Evolutionary conservation across 371 early-diverging fungal genomes (phyloP).

Genomic region (Chytridium lagenaria): DNA sequence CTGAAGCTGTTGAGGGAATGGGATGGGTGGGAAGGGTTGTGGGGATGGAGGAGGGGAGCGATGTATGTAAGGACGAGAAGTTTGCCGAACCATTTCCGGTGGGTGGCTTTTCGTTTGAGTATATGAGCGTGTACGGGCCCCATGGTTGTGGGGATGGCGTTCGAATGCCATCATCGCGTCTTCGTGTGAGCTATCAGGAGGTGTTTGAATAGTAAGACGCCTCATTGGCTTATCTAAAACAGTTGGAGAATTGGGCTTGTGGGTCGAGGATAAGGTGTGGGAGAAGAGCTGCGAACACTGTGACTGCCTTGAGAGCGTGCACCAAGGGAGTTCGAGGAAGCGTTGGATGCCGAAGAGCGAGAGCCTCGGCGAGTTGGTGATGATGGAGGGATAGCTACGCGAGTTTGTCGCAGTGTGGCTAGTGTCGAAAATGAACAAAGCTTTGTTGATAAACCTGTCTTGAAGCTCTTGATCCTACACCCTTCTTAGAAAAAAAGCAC

Average conservation of each 20-base stretch:
- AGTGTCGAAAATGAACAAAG: conserved; percentile 66
- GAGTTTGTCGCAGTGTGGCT: conserved; percentile 6
- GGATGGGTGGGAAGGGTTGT: background rate
- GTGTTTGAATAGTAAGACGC: too few relatives aligned
- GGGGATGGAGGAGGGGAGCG: background rate
- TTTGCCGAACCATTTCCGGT: background rate
- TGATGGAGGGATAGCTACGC: background rate
- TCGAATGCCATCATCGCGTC: too few relatives aligned
- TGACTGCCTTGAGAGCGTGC: background rate
- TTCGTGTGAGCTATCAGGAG: too few relatives aligned
- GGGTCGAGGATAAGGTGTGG: background rate
- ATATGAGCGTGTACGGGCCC: background rate
- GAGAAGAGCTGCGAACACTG: background rate
- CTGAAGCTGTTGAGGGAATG: background rate
- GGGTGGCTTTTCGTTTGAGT: too few relatives aligned
- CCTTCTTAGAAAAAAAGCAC: conserved; percentile 10
- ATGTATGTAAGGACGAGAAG: background rate
- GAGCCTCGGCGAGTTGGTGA: conserved; percentile 12
- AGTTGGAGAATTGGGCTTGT: background rate
- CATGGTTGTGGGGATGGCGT: background rate
- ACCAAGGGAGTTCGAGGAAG: conserved; percentile 3
- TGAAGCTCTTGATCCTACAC: conserved; percentile 64
- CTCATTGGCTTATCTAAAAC: too few relatives aligned
- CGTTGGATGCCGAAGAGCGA: background rate
- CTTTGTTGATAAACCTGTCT: conserved; percentile 69